Evolutionary conservation across 495 filamentous ascomycete genomes (phyloP).

Genomic region (Geopyxis carbonaria): DNA sequence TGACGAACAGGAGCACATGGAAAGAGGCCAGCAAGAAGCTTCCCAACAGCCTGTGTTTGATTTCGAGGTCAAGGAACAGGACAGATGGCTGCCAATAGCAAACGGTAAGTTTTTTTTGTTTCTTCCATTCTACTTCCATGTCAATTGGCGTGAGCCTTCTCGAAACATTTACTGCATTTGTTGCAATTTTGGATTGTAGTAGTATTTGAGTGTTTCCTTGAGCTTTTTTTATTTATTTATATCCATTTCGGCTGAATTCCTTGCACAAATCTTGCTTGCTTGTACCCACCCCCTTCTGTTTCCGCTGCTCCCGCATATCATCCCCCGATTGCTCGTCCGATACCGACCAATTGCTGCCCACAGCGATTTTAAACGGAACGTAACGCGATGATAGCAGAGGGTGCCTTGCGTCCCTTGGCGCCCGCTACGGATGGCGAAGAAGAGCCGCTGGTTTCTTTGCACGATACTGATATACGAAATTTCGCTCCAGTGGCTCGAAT

Average conservation of each 20-base stretch:
- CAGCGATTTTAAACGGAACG: not conserved
- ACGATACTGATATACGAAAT: conserved; percentile 79
- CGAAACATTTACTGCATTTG: conserved; percentile 37
- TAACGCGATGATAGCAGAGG: not conserved
- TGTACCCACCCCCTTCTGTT: no score
- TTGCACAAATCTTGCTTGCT: no score
- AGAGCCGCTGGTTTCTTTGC: conserved; percentile 21
- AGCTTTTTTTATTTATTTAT: conserved; percentile 1
- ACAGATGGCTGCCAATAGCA: conserved; percentile 98
- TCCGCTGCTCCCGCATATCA: no score
- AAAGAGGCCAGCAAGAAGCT: conserved; percentile 49
- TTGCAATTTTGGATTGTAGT: not conserved
- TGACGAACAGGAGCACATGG: conserved; percentile 65
- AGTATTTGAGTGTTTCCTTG: not conserved
- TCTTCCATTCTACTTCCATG: conserved; percentile 35
- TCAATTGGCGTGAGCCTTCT: conserved; percentile 32
- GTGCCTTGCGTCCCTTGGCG: not conserved
- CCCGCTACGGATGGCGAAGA: no score
- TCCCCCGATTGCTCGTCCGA: no score
- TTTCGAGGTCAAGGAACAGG: conserved; percentile 99
- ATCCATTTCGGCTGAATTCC: not conserved
- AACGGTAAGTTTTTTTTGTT: conserved; percentile 75
- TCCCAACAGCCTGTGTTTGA: conserved; percentile 57
- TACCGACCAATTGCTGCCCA: no score
- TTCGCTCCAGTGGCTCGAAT: conserved; percentile 93